Evolutionary conservation across 129 eudicot species (phyloP).

Genomic region (Chrysanthemum seticuspe): DNA sequence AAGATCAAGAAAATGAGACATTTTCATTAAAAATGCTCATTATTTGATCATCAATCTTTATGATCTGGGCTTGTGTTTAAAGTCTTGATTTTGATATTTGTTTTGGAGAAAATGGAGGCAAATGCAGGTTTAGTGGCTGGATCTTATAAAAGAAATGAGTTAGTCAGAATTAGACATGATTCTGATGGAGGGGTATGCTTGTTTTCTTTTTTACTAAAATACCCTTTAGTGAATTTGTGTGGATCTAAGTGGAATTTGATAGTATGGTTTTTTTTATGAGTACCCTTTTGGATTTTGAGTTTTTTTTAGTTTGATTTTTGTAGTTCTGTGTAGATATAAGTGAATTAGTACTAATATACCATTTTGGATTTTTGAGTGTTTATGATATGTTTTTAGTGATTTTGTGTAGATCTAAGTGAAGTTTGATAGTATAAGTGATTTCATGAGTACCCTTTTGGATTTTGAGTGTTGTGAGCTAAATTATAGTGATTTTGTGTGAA

Average conservation of each 20-base stretch:
- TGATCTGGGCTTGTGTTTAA: neutral
- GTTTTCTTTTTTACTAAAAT: slow-evolving; percentile 1
- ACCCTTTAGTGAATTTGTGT: slow-evolving; percentile 16
- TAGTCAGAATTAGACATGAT: slow-evolving; percentile 77
- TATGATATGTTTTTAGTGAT: neutral
- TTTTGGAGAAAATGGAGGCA: slow-evolving; percentile 53
- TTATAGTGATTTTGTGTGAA: slow-evolving; percentile 21
- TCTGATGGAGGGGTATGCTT: slow-evolving; percentile 71
- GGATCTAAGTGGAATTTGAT: slow-evolving; percentile 25
- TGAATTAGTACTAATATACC: slow-evolving; percentile 14
- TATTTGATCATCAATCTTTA: neutral
- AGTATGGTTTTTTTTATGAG: neutral
- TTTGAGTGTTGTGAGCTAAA: neutral
- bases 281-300: slow-evolving; percentile 14
- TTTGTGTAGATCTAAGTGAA: slow-evolving; percentile 27
- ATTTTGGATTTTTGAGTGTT: slow-evolving; percentile 16
- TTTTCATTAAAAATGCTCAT: slow-evolving; percentile 24
- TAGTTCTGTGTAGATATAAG: slow-evolving; percentile 9
- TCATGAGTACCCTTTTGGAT: slow-evolving; percentile 8
- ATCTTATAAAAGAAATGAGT: slow-evolving; percentile 73
- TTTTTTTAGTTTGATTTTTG: neutral
- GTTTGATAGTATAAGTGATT: too few relatives aligned
- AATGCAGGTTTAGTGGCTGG: slow-evolving; percentile 86
- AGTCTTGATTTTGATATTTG: slow-evolving; percentile 3
- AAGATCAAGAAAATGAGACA: slow-evolving; percentile 27